phyloP scores from a whole-genome alignment of 2,329 filamentous ascomycete species.

The Coniella vitis region DNA sequence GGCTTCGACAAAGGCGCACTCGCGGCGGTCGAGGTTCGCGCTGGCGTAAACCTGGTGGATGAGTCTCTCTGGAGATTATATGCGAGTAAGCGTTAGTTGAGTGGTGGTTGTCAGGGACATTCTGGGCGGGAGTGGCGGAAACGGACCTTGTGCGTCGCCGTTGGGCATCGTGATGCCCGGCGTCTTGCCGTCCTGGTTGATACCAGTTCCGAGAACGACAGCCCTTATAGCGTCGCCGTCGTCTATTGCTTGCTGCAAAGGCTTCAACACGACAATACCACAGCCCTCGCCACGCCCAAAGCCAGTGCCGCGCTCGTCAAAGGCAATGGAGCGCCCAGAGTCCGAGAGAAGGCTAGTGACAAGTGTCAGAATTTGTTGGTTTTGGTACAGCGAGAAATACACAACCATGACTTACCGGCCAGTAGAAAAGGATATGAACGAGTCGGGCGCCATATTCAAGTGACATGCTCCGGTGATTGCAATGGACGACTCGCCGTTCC shows the following conservation, averaged over 20 bases:
- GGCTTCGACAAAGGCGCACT: constrained; percentile 35
- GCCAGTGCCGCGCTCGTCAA: constrained; percentile 45
- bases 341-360: constrained; percentile 40
- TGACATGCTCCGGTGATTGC: constrained; percentile 43
- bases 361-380: too few species aligned
- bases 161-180: constrained; percentile 52
- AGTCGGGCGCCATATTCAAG: constrained; percentile 41
- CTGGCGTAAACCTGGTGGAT: constrained; percentile 37
- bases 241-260: constrained; percentile 30
- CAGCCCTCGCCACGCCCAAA: constrained; percentile 57
- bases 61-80: constrained; percentile 26
- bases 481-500: constrained; percentile 36
- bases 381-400: too few species aligned
- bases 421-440: constrained; percentile 29
- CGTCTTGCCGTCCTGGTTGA: constrained; percentile 51
- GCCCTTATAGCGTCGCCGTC: constrained; percentile 46
- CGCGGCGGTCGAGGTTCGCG: constrained; percentile 31
- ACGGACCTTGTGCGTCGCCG: constrained; percentile 38
- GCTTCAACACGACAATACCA: constrained; percentile 49
- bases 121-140: too few species aligned
- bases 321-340: constrained; percentile 44
- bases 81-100: neutral
- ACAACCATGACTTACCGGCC: constrained; percentile 30
- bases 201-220: constrained; percentile 42
- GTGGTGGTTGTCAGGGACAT: too few species aligned